Percentiles rank a stretch among this genome's conserved stretches.
Conservation (phyloP, 1,139 yeast species). For the Ogataea hybrid region DNA sequence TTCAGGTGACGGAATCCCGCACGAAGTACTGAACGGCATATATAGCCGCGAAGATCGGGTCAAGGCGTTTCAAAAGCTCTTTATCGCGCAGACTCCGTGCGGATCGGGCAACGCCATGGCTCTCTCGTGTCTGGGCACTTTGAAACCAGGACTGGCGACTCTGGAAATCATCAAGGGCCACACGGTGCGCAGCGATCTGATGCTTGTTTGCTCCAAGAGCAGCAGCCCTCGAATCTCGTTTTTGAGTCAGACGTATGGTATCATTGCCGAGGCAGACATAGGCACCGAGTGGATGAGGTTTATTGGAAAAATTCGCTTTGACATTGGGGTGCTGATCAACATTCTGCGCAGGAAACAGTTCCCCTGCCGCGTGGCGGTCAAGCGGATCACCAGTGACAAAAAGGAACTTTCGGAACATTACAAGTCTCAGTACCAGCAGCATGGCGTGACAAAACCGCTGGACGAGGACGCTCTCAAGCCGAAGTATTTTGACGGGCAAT, state of each 20-base stretch:
- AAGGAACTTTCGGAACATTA: constrained; percentile 53
- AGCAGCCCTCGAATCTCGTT: constrained; percentile 57
- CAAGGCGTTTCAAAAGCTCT: constrained; percentile 61
- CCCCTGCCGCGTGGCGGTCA: constrained; percentile 80
- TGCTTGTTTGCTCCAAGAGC: constrained; percentile 55
- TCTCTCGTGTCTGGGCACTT: constrained; percentile 74
- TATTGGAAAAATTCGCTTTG: constrained; percentile 85
- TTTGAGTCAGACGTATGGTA: constrained; percentile 82
- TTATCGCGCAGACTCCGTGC: constrained; percentile 85
- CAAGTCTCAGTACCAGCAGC: constrained; percentile 33
- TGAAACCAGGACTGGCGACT: constrained; percentile 67
- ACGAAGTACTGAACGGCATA: constrained; percentile 88
- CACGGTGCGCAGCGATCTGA: constrained; percentile 67
- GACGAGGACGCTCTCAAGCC: constrained; percentile 36
- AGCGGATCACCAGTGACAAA: constrained; percentile 57
- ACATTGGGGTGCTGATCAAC: constrained; percentile 69
- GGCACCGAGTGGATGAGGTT: constrained; percentile 90
- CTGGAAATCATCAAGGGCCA: constrained; percentile 69
- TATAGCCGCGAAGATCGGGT: constrained; percentile 61
- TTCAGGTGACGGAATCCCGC: constrained; percentile 96
- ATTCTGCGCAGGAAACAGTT: constrained; percentile 59
- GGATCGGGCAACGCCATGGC: constrained; percentile 96
- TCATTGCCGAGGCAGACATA: constrained; percentile 90
- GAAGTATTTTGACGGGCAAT: constrained; percentile 36
- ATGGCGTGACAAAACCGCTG: constrained; percentile 13